These are phyloP conservation scores for Protomyces macrosporus DNA, from an alignment of 1,139 yeast genomes.

Conservation along the genomic window DNA sequence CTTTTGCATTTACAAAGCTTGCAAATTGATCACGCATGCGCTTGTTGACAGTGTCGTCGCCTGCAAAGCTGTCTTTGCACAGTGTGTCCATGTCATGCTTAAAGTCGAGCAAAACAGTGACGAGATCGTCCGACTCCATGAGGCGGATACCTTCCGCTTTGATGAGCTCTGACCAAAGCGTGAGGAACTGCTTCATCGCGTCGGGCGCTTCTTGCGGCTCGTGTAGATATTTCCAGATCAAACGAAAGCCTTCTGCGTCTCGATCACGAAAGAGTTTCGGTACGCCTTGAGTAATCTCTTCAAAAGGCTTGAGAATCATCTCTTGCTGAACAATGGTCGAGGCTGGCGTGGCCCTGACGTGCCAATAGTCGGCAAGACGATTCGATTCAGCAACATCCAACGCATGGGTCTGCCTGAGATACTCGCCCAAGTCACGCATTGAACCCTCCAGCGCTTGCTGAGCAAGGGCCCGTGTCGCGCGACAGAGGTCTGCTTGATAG, in stretches of 20 bases:
- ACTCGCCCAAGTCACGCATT: not conserved
- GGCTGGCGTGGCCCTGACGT: too few species aligned
- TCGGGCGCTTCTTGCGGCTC: not conserved
- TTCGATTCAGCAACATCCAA: not conserved
- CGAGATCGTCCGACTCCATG: constrained; percentile 26
- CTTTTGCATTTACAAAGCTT: constrained; percentile 33
- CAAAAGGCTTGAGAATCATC: not conserved
- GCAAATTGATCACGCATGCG: constrained; percentile 34
- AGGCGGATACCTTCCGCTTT: not conserved
- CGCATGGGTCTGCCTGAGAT: not conserved
- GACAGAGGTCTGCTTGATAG: not conserved
- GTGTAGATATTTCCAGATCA: not conserved
- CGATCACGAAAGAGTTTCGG: not conserved
- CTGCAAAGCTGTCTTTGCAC: constrained; percentile 26
- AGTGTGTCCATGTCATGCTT: constrained; percentile 31
- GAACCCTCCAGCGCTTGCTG: not conserved
- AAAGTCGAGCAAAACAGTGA: constrained; percentile 30
- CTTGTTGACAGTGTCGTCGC: constrained; percentile 29
- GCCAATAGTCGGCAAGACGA: not conserved
- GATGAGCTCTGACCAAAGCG: not conserved
- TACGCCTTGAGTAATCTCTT: not conserved
- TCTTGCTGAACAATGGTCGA: not conserved
- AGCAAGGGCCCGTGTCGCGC: not conserved
- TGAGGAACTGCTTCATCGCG: constrained; percentile 18
- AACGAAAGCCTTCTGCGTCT: not conserved